Base-by-base conservation (phyloP, 345 rosid genomes). In the Eucalyptus microcorys region DNA sequence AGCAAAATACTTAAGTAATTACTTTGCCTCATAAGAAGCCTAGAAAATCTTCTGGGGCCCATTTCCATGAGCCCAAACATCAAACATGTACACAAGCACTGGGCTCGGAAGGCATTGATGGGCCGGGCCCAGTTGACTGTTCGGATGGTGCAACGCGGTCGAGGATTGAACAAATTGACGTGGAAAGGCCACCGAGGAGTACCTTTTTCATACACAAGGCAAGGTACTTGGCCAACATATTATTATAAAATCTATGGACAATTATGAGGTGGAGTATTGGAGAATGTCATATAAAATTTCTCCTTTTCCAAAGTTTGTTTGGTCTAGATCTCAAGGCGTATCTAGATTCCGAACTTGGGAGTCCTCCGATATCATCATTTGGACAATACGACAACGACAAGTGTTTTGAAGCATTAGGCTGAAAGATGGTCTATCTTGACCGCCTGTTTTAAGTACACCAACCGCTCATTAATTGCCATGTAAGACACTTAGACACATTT, bases 331-430 rank as follows among this genome's bases (percentile, higher is more conserved):
- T 10, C 81, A 37, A 19, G 27, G 45, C 7, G 12, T 10, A 19
- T 10, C 42, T 22, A 37, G 14, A 10, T 22, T 9, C 2, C 1
- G 2, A 1, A 71, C 26, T 0, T 37, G 0, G 14, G 9, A 3
- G 0, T 71, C 45, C 45, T 37, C 14, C 8, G 2, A 34, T 37
- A 37, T 71, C 7, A 42, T 71, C 27, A 71, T 37, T 3, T 4
- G 8, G 14, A 0, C 81, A 19, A 19, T 40, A 10, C 14, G 1
- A 10, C 14, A 19, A 10, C 14, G 1, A 10, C 14, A 19, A 0
- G 2, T 3, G 26, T 71, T 71, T 34, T 2, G 26, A 66, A 71
- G 81, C 14, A 37, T 37, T 71, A 3, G 8, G 81, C 1, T 4
- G 2, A 76, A 76, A 7, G 45, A 5, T 40, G 27, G 83, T 37